phyloP scores from a whole-genome alignment of 108 stramenopile species.

The Parietichytrium sp. region DNA sequence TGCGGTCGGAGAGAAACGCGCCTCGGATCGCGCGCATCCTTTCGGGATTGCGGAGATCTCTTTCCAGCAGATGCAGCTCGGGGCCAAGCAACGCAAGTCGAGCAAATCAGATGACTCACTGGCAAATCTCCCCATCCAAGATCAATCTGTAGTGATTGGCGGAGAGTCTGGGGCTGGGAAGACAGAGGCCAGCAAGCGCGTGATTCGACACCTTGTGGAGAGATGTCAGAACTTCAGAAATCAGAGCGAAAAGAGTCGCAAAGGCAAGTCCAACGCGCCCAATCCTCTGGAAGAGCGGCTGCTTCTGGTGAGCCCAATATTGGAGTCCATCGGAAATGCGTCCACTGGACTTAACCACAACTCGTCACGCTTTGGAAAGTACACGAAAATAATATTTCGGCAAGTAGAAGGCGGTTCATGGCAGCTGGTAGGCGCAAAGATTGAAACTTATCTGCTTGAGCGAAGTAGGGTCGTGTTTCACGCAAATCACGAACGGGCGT shows the following conservation, averaged over 20 bases:
- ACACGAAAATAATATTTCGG: slow-evolving; percentile 2
- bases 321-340: slow-evolving; percentile 45
- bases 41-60: slow-evolving; percentile 11
- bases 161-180: slow-evolving; percentile 52
- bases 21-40: not conserved
- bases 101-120: too few relatives aligned
- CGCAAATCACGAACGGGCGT: not conserved
- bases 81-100: too few relatives aligned
- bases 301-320: slow-evolving; percentile 10
- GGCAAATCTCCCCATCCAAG: too few relatives aligned
- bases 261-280: too few relatives aligned
- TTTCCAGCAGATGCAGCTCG: slow-evolving; percentile 5
- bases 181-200: slow-evolving; percentile 38
- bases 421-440: slow-evolving; percentile 14
- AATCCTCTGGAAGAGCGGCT: not conserved
- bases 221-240: not conserved
- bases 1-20: not conserved
- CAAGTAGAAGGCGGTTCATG: not conserved
- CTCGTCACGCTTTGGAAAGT: slow-evolving; percentile 43
- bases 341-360: slow-evolving; percentile 39
- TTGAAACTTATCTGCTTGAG: slow-evolving; percentile 44
- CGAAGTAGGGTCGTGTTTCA: slow-evolving; percentile 35
- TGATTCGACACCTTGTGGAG: slow-evolving; percentile 3
- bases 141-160: slow-evolving; percentile 38
- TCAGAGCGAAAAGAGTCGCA: too few relatives aligned